Conservation (phyloP, 805 yeast species). For the Wickerhamiella australiensis region DNA sequence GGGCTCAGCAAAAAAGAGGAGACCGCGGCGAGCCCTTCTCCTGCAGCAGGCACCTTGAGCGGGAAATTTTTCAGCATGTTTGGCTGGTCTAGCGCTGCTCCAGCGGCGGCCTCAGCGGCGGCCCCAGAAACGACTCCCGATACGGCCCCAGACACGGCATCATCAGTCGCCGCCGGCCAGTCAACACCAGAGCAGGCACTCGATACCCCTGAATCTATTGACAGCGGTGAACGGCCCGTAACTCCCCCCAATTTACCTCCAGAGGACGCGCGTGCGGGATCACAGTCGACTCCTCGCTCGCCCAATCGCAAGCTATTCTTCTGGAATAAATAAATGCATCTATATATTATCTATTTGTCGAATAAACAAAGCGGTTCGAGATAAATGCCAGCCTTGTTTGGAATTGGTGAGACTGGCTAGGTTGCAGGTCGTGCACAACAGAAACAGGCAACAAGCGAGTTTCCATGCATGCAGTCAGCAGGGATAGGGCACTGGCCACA, state of each 20-base stretch:
- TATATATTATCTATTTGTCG: background rate
- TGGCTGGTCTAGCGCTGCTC: background rate
- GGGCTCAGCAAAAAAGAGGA: background rate
- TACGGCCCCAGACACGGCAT: too few species aligned
- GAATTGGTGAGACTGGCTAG: too few species aligned
- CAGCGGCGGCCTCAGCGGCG: background rate
- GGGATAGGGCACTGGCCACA: too few species aligned
- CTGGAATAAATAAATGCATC: constrained; percentile 2
- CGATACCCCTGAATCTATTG: background rate
- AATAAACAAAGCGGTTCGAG: too few species aligned
- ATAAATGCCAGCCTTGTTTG: too few species aligned
- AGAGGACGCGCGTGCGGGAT: background rate
- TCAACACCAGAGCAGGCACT: background rate
- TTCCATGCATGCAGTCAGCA: too few species aligned
- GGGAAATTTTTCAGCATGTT: constrained; percentile 4
- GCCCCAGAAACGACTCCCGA: background rate
- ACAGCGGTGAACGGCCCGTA: background rate
- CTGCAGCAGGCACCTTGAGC: background rate
- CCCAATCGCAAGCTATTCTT: constrained; percentile 8
- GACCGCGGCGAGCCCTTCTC: background rate
- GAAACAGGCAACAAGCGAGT: too few species aligned
- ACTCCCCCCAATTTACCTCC: background rate
- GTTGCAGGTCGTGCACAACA: too few species aligned
- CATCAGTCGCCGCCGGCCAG: too few species aligned
- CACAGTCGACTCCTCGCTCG: background rate